phyloP scores from a whole-genome alignment of 2,329 filamentous ascomycete species.

The Dendrostoma leiphaemia region DNA sequence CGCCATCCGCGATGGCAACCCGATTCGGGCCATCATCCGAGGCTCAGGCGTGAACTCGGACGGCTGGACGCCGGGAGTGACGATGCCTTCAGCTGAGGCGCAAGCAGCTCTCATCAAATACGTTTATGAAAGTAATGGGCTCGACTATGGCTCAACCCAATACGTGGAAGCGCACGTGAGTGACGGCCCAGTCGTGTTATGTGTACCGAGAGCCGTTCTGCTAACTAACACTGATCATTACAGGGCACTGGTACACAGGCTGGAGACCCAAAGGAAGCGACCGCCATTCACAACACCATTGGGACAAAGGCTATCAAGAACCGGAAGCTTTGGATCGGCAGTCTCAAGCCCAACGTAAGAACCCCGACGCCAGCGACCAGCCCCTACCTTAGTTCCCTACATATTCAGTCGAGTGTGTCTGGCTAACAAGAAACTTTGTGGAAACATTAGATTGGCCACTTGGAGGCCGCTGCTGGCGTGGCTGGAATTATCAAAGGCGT shows the following conservation, averaged over 20 bases:
- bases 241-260: constrained; percentile 33
- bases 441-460: constrained; percentile 46
- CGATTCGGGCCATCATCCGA: constrained; percentile 38
- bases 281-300: constrained; percentile 31
- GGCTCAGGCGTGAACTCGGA: constrained; percentile 38
- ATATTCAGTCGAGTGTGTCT: too few relatives aligned
- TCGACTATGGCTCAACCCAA: too few relatives aligned
- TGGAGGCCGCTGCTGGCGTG: constrained; percentile 42
- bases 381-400: too few relatives aligned
- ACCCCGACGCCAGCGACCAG: too few relatives aligned
- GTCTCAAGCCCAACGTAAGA: constrained; percentile 22
- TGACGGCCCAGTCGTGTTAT: too few relatives aligned
- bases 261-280: constrained; percentile 36
- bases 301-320: too few relatives aligned
- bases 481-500: constrained; percentile 41
- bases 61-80: constrained; percentile 40
- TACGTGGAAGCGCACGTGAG: too few relatives aligned
- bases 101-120: constrained; percentile 31
- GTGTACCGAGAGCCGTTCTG: too few relatives aligned
- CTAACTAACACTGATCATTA: constrained; percentile 19
- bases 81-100: constrained; percentile 33
- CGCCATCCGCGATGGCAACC: constrained; percentile 46
- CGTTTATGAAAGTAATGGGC: constrained; percentile 29
- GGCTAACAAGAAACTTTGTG: background rate
- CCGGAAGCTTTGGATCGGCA: constrained; percentile 29